A percentile compares a stretch with the other conserved stretches of the same genome.
Evolutionary conservation across 352 stramenopile species (phyloP).

Genomic region (Phytophthora macrochlamydospora): DNA sequence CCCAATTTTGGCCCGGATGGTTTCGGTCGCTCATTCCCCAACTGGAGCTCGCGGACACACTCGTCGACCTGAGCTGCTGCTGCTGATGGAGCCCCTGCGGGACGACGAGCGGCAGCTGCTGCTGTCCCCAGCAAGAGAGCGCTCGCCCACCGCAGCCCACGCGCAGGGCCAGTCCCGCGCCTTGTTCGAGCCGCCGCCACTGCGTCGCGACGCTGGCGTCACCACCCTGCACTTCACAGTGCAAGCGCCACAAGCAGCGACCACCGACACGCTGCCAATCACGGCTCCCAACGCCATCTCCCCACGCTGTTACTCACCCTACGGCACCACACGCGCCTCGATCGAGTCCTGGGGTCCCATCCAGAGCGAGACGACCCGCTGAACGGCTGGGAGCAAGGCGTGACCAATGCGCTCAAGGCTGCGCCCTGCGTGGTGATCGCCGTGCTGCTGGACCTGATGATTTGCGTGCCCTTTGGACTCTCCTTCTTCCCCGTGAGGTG

Average conservation of each 20-base stretch:
- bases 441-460: conserved; percentile 86
- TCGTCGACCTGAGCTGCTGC: background rate
- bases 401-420: conserved; percentile 44
- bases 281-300: conserved; percentile 20
- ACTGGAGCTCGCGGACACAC: background rate
- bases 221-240: conserved; percentile 55
- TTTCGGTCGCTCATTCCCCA: background rate
- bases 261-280: conserved; percentile 27
- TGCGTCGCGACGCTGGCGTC: conserved; percentile 62
- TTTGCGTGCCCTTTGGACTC: conserved; percentile 84
- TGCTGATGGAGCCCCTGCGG: conserved; percentile 30
- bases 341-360: conserved; percentile 26
- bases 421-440: conserved; percentile 69
- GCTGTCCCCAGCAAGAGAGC: conserved; percentile 19
- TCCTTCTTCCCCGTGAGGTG: conserved; percentile 88
- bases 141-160: background rate
- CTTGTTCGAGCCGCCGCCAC: conserved; percentile 71
- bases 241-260: background rate
- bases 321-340: conserved; percentile 16
- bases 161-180: conserved; percentile 29
- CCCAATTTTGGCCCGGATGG: background rate
- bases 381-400: conserved; percentile 29
- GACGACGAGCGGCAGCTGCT: conserved; percentile 26
- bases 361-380: conserved; percentile 11
- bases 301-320: conserved; percentile 27